Conservation (phyloP, 306 rosid species). For the Phaseolus lunatus region DNA sequence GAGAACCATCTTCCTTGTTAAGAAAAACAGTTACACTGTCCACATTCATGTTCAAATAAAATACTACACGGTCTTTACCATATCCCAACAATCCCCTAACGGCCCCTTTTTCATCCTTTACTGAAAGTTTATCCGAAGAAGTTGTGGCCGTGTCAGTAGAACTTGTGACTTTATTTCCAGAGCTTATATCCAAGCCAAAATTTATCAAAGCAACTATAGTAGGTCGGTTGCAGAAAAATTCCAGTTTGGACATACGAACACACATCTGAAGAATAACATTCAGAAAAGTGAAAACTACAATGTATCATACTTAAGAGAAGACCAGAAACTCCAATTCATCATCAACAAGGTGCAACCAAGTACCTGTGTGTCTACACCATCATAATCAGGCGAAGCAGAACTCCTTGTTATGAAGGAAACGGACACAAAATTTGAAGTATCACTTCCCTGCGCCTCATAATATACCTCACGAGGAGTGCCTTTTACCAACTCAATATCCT, state of each 20-base stretch:
- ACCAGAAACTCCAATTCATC: conserved; percentile 38
- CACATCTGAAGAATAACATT: conserved; percentile 73
- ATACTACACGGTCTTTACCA: conserved; percentile 88
- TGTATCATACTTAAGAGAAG: conserved; percentile 19
- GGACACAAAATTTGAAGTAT: conserved; percentile 75
- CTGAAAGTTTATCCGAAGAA: conserved; percentile 55
- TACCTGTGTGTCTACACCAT: conserved; percentile 97
- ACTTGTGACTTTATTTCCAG: conserved; percentile 51
- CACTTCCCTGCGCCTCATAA: conserved; percentile 80
- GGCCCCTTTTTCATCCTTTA: conserved; percentile 73
- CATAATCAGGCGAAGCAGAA: conserved; percentile 76
- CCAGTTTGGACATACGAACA: conserved; percentile 86
- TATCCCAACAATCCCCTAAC: conserved; percentile 88
- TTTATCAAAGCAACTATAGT: conserved; percentile 88
- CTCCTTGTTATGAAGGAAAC: conserved; percentile 72
- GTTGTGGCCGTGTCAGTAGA: conserved; percentile 42
- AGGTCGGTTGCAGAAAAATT: conserved; percentile 91
- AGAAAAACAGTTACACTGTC: conserved; percentile 90
- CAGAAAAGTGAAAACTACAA: conserved; percentile 41
- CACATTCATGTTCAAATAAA: conserved; percentile 83
- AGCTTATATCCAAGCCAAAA: conserved; percentile 80
- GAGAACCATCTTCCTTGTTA: conserved; percentile 93
- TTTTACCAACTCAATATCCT: conserved; percentile 59
- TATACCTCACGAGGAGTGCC: conserved; percentile 65
- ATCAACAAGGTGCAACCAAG: conserved; percentile 36